Percentiles rank a stretch among this genome's conserved stretches.
These are phyloP conservation scores for Corniculantispora saksenae DNA, from an alignment of 2,329 filamentous ascomycete genomes.

Conservation along the genomic window DNA sequence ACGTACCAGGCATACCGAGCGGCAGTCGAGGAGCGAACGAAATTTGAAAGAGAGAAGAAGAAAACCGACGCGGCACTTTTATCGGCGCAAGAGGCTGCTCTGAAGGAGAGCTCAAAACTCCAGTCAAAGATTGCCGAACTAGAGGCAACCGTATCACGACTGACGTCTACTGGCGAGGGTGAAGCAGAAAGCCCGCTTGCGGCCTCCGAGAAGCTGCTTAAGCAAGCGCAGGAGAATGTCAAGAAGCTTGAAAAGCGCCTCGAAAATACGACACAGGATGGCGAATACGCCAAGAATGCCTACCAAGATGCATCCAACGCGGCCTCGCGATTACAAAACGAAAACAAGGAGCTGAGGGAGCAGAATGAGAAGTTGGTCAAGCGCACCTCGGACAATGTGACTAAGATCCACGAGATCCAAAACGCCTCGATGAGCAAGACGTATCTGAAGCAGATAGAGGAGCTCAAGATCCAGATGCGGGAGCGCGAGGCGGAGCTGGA, in stretches of 20 bases:
- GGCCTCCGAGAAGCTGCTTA: constrained; percentile 35
- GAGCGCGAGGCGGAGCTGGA: constrained; percentile 56
- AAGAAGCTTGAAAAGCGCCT: constrained; percentile 43
- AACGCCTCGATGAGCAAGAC: constrained; percentile 35
- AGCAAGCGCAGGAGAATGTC: constrained; percentile 39
- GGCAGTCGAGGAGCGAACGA: constrained; percentile 52
- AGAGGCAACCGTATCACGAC: constrained; percentile 33
- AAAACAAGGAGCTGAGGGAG: constrained; percentile 48
- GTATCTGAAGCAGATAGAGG: constrained; percentile 40
- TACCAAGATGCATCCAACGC: constrained; percentile 61
- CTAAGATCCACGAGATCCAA: constrained; percentile 50
- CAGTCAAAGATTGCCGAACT: constrained; percentile 40
- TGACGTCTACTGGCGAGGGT: constrained; percentile 29
- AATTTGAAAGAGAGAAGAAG: constrained; percentile 48
- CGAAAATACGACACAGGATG: constrained; percentile 47
- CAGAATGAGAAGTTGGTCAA: constrained; percentile 43
- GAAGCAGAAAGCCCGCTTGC: constrained; percentile 29
- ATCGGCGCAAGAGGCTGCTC: constrained; percentile 28
- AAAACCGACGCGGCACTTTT: constrained; percentile 38
- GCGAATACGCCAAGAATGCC: constrained; percentile 57
- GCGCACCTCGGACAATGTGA: constrained; percentile 47
- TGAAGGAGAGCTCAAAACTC: constrained; percentile 40
- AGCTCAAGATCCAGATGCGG: constrained; percentile 44
- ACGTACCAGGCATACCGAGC: constrained; percentile 50
- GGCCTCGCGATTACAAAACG: constrained; percentile 44